Conservation (phyloP, 2,329 filamentous ascomycete species). For the Tolypocladium tropicale region DNA sequence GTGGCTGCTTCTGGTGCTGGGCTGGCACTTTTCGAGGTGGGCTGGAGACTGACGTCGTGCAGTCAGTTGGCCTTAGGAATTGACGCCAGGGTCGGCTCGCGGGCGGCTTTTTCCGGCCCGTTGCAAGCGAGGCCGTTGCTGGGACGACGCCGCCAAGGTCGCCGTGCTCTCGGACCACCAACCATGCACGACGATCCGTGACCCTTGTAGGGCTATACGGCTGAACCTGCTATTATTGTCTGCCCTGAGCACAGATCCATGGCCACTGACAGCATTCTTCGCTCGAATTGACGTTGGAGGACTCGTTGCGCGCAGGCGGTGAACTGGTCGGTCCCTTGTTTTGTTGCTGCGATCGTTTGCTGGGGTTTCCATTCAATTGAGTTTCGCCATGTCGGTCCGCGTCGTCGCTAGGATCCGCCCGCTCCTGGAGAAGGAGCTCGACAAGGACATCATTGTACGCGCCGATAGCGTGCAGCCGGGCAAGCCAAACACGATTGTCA, state of each 20-base stretch:
- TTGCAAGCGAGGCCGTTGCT: not conserved
- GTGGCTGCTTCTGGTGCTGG: slow-evolving; percentile 1
- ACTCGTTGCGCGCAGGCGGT: not conserved
- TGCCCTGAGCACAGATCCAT: not conserved
- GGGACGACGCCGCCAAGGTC: not conserved
- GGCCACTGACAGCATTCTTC: not conserved
- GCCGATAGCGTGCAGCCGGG: slow-evolving; percentile 52
- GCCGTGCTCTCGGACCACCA: not conserved
- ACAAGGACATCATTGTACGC: slow-evolving; percentile 77
- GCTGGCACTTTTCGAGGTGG: not conserved
- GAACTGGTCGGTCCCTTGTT: not conserved
- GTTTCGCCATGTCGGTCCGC: slow-evolving; percentile 52
- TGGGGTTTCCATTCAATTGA: slow-evolving; percentile 6
- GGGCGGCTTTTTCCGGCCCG: slow-evolving; percentile 20
- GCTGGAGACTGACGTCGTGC: not conserved
- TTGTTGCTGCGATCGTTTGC: slow-evolving; percentile 3
- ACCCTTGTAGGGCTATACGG: not conserved
- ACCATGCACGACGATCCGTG: not conserved
- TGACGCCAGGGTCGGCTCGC: not conserved
- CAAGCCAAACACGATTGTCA: slow-evolving; percentile 58
- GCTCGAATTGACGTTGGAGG: not conserved
- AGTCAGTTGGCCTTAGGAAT: not conserved
- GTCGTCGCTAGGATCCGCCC: slow-evolving; percentile 89
- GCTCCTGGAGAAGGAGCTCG: slow-evolving; percentile 72
- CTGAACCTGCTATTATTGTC: not conserved